These are phyloP conservation scores for Filobasidium wieringae DNA, from an alignment of 768 basidiomycete species.

Conservation along the genomic window DNA sequence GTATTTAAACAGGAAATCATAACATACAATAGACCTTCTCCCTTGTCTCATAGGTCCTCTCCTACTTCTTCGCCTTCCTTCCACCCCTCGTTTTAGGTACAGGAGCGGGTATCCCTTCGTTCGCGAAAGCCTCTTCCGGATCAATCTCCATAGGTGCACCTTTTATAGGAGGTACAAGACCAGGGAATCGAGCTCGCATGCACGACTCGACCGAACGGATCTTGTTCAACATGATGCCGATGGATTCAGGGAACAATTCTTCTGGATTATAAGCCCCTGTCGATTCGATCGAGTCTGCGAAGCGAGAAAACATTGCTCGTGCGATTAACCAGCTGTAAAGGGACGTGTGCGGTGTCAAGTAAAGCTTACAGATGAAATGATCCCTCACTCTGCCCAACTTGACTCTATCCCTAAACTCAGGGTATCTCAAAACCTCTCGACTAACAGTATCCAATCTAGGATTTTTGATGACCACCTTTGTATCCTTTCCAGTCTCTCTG, in stretches of 20 bases:
- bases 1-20: no score
- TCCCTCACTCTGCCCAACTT: slow-evolving; percentile 75
- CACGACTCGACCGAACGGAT: slow-evolving; percentile 41
- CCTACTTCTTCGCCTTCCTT: background rate
- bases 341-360: background rate
- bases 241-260: slow-evolving; percentile 64
- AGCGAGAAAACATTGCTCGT: background rate
- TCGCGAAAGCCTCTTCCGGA: background rate
- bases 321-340: background rate
- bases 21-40: no score
- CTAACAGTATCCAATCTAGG: slow-evolving; percentile 74
- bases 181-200: slow-evolving; percentile 15
- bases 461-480: slow-evolving; percentile 49
- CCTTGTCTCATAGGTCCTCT: no score
- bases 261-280: slow-evolving; percentile 80
- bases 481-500: slow-evolving; percentile 39
- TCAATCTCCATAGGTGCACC: background rate
- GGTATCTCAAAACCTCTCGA: slow-evolving; percentile 80
- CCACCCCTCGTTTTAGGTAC: background rate
- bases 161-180: background rate
- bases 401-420: slow-evolving; percentile 74
- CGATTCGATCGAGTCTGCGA: slow-evolving; percentile 75
- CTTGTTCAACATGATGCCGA: slow-evolving; percentile 71
- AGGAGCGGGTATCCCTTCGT: background rate
- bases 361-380: slow-evolving; percentile 73